Evolutionary conservation across 75 land plant genomes (phyloP).

Genomic region (Cupressus sempervirens): DNA sequence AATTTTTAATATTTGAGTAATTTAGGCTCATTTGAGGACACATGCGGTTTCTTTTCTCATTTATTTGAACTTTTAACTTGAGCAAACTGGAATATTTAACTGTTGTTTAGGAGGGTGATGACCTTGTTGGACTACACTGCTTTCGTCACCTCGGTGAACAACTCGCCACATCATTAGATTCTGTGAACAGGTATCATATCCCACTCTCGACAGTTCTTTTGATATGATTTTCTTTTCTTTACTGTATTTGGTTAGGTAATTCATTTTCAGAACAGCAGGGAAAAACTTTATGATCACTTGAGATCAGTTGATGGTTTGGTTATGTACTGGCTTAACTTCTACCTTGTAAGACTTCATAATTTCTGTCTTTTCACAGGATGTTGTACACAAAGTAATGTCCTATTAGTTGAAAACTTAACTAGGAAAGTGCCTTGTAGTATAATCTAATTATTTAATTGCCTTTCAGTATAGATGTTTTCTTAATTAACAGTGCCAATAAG

Average conservation of each 20-base stretch:
- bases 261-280: not conserved
- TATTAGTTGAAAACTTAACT: not conserved
- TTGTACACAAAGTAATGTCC: not conserved
- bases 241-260: not conserved
- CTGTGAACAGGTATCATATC: constrained; percentile 69
- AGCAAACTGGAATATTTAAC: not conserved
- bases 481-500: not conserved
- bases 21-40: not conserved
- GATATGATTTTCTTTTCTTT: constrained; percentile 5
- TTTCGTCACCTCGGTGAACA: constrained; percentile 91
- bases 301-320: not conserved
- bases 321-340: not conserved
- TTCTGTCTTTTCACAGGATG: not conserved
- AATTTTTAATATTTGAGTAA: not conserved
- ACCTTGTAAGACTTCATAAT: not conserved
- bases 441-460: not conserved
- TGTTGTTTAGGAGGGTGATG: constrained; percentile 74
- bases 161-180: constrained; percentile 58
- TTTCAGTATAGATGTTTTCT: not conserved
- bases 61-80: not conserved
- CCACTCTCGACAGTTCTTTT: not conserved
- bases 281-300: not conserved
- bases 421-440: not conserved
- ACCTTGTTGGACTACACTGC: constrained; percentile 90
- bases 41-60: not conserved